Evolutionary conservation across 164 flowering plant species (phyloP).

Genomic region (Vitis rupestris): DNA sequence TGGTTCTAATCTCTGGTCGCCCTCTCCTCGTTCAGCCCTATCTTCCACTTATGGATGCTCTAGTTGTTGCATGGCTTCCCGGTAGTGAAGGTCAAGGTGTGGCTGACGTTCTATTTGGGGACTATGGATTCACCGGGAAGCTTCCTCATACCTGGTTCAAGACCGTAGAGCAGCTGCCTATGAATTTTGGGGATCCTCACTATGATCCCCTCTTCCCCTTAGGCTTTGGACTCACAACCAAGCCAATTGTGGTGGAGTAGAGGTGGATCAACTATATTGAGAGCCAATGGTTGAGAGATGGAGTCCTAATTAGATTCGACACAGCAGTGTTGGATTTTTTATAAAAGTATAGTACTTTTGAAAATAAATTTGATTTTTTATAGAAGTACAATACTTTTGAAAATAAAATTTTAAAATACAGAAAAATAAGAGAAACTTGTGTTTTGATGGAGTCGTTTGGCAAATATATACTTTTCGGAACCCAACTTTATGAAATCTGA

Average conservation of each 20-base stretch:
- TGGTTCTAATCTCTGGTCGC: conserved; percentile 25
- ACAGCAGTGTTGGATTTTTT: too few relatives aligned
- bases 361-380: too few relatives aligned
- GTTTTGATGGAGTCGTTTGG: too few relatives aligned
- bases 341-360: too few relatives aligned
- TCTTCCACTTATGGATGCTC: conserved; percentile 20
- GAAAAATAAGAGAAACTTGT: too few relatives aligned
- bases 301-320: too few relatives aligned
- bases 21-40: conserved; percentile 29
- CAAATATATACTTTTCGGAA: too few relatives aligned
- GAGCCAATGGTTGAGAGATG: too few relatives aligned
- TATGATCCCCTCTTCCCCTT: conserved; percentile 32
- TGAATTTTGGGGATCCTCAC: conserved; percentile 32
- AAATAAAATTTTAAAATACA: too few relatives aligned
- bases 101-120: conserved; percentile 34
- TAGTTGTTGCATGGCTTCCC: conserved; percentile 40
- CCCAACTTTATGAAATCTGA: too few relatives aligned
- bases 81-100: conserved; percentile 39
- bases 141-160: conserved; percentile 32
- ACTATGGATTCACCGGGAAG: conserved; percentile 35
- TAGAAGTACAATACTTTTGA: too few relatives aligned
- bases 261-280: too few relatives aligned
- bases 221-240: conserved; percentile 29
- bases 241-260: conserved; percentile 1
- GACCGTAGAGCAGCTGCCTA: conserved; percentile 32